A percentile compares a stretch with the other conserved stretches of the same genome.
These are phyloP conservation scores for Malus sylvestris DNA, from an alignment of 306 rosid species.

Conservation along the genomic window DNA sequence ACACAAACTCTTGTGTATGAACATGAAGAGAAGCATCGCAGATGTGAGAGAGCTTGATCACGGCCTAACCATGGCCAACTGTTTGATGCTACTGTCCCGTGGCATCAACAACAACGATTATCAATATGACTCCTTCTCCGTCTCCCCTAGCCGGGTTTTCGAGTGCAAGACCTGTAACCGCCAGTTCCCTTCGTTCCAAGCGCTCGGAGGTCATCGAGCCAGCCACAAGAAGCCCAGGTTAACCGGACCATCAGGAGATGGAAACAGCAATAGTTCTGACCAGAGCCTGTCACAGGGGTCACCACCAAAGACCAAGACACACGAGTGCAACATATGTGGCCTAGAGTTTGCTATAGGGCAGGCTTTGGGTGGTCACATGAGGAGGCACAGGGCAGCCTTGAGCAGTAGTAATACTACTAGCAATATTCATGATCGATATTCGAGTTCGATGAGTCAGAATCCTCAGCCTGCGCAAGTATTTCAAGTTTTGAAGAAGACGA, in stretches of 20 bases:
- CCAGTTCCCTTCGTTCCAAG: slow-evolving; percentile 83
- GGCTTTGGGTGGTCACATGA: slow-evolving; percentile 97
- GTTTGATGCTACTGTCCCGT: slow-evolving; percentile 76
- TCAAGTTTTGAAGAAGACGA: slow-evolving; percentile 25
- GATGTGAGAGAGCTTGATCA: slow-evolving; percentile 49
- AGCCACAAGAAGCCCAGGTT: slow-evolving; percentile 87
- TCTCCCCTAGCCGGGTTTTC: slow-evolving; percentile 48
- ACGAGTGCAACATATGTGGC: slow-evolving; percentile 86
- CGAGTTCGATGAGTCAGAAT: background rate
- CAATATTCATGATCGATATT: background rate
- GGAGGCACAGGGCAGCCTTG: slow-evolving; percentile 63
- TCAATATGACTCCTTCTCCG: background rate
- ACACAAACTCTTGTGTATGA: background rate
- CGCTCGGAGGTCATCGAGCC: slow-evolving; percentile 94
- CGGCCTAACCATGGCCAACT: slow-evolving; percentile 67
- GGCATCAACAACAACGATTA: slow-evolving; percentile 18
- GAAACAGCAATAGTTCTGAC: slow-evolving; percentile 14
- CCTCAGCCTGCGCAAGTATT: slow-evolving; percentile 10
- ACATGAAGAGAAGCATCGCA: slow-evolving; percentile 55
- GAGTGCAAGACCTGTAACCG: slow-evolving; percentile 93
- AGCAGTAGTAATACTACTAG: background rate
- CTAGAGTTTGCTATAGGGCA: slow-evolving; percentile 86
- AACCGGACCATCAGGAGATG: slow-evolving; percentile 21
- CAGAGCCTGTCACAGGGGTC: slow-evolving; percentile 26
- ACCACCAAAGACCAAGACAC: slow-evolving; percentile 67